phyloP scores from a whole-genome alignment of 2,329 filamentous ascomycete species.

The Aureobasidium sp. region DNA sequence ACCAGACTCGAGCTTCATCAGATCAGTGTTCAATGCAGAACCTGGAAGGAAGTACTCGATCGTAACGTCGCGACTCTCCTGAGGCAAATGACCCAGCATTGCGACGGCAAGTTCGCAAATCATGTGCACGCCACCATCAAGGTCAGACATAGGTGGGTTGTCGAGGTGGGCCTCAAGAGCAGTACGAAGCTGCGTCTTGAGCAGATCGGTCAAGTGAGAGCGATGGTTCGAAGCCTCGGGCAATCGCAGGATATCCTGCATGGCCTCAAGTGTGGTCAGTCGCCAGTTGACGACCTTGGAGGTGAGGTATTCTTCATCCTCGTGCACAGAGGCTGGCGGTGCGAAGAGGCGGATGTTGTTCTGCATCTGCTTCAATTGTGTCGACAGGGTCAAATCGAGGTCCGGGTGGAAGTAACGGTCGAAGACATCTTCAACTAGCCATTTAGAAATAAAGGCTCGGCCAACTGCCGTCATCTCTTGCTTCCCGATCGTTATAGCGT shows the following conservation, averaged over 20 bases:
- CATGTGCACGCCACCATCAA: slow-evolving; percentile 84
- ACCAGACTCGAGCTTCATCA: slow-evolving; percentile 75
- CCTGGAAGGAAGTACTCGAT: slow-evolving; percentile 81
- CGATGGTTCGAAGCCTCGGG: slow-evolving; percentile 59
- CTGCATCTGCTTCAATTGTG: slow-evolving; percentile 77
- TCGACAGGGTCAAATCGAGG: slow-evolving; percentile 66
- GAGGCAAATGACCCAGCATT: slow-evolving; percentile 75
- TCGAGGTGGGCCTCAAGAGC: slow-evolving; percentile 65
- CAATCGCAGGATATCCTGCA: slow-evolving; percentile 61
- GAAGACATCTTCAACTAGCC: slow-evolving; percentile 87
- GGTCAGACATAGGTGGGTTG: slow-evolving; percentile 66
- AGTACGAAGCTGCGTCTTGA: slow-evolving; percentile 63
- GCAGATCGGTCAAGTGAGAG: slow-evolving; percentile 41
- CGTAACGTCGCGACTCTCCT: slow-evolving; percentile 84
- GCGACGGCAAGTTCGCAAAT: slow-evolving; percentile 86
- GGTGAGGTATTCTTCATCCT: slow-evolving; percentile 82
- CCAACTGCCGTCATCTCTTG: slow-evolving; percentile 98
- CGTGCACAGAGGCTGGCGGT: slow-evolving; percentile 64
- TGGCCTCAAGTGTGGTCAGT: slow-evolving; percentile 85
- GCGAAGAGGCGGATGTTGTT: slow-evolving; percentile 74
- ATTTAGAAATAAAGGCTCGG: slow-evolving; percentile 77
- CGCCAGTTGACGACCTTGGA: slow-evolving; percentile 89
- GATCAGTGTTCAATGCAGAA: slow-evolving; percentile 55
- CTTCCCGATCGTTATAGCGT: slow-evolving; percentile 77
- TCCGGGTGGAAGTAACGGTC: slow-evolving; percentile 88